Evolutionary conservation across 345 rosid species (phyloP).

Genomic region (Melaleuca quinquenervia): DNA sequence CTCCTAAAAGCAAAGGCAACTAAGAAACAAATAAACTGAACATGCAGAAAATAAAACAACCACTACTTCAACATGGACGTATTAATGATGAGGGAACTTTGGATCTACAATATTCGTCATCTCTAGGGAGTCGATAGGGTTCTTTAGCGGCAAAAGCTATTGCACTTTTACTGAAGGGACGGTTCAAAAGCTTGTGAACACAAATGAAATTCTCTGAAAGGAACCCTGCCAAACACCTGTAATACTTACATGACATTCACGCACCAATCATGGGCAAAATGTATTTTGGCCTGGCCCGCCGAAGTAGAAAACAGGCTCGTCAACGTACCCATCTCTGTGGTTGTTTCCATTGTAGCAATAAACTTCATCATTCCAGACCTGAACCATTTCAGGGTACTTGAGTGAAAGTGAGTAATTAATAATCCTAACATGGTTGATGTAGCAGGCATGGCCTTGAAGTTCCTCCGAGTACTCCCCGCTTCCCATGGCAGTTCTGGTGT

Average conservation of each 20-base stretch:
- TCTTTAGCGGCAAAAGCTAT: not conserved
- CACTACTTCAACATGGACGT: not conserved
- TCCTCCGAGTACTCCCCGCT: constrained; percentile 20
- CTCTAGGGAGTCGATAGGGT: not conserved
- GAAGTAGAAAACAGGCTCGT: constrained; percentile 24
- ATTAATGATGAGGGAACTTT: not conserved
- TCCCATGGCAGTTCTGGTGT: constrained; percentile 50
- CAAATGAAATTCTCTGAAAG: not conserved
- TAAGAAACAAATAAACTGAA: too few species aligned
- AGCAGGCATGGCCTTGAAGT: constrained; percentile 2
- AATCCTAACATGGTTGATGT: constrained; percentile 25
- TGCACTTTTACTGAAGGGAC: not conserved
- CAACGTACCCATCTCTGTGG: not conserved
- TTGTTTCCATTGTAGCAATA: constrained; percentile 20
- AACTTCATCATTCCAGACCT: constrained; percentile 11
- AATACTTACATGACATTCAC: not conserved
- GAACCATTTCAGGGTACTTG: constrained; percentile 26
- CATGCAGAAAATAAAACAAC: too few species aligned
- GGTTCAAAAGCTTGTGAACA: not conserved
- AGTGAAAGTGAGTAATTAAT: constrained; percentile 15
- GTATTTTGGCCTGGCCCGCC: constrained; percentile 40
- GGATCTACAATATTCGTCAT: not conserved
- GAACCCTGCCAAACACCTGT: not conserved
- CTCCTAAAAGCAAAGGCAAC: too few species aligned
- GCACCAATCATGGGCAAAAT: constrained; percentile 7